Evolutionary conservation across 2,329 filamentous ascomycete species (phyloP), one percentile per base, ranked within the genome.

Genomic region (Penicillium brevicompactum): DNA sequence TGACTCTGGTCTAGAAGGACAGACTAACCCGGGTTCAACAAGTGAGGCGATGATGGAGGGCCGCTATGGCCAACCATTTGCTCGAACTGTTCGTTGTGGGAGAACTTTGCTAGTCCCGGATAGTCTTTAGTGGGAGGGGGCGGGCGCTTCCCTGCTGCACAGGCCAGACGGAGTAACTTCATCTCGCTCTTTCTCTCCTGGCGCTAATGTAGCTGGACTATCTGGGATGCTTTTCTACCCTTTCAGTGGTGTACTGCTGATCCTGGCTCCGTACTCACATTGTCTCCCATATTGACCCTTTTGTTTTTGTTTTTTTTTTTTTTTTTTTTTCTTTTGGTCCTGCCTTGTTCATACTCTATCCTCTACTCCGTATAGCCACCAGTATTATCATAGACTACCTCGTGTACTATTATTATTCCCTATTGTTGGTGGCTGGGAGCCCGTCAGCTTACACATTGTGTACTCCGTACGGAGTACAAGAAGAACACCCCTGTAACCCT

Each of bases 11-110:
- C 46, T 53, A 53, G 51, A 37, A 46, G 46, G 18, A 16, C 18
- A 52, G 43, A n/a, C 46, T 43, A 53, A 38, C 8, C 30, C 24
- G 3, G 24, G 30, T 37, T 24, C 11, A 27, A 37, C 43, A 38
- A 51, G 53, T 55, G 53, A 55, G 53, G 53, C 53, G 37, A 55
- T 52, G 53, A 55, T 43, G 53, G 53, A 52, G 53, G 53, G 53
- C 37, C 34, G 44, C 53, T 32, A 46, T 52, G 53, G 53, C 49
- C 53, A 55, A 44, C 53, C 49, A 55, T 55, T 55, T 55, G 52
- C 13, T 37, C 27, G 24, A 52, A 52, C 47, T 34, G 47, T 53
- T 46, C 50, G 37, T 31, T 34, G 37, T 49, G 51, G 32, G 46
- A 54, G 52, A 55, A 42, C 47, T 38, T 42, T 47, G 32, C 24